Evolutionary conservation across 1,139 yeast species (phyloP).

Genomic region (Hemisphaericaspora xylofermentans): DNA sequence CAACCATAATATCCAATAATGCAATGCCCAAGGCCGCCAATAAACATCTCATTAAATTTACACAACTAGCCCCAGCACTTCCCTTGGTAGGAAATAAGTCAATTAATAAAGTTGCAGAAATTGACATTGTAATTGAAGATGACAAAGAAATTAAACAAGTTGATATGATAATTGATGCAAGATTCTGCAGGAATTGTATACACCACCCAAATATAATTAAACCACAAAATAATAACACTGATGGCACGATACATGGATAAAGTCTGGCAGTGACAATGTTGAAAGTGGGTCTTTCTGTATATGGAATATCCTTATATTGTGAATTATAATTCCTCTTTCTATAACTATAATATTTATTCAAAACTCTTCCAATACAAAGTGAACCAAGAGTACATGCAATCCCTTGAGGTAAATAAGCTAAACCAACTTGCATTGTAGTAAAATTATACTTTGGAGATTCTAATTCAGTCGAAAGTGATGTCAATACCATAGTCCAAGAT

Average conservation of each 20-base stretch:
- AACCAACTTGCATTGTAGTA: constrained; percentile 36
- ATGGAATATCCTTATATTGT: constrained; percentile 14
- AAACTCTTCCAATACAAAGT: constrained; percentile 26
- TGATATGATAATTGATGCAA: constrained; percentile 32
- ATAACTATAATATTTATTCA: constrained; percentile 30
- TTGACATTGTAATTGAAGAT: constrained; percentile 27
- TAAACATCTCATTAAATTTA: constrained; percentile 37
- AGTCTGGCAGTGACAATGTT: constrained; percentile 28
- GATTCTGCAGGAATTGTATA: constrained; percentile 24
- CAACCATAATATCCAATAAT: constrained; percentile 30
- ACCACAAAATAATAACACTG: constrained; percentile 25
- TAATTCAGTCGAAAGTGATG: constrained; percentile 32
- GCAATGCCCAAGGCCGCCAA: constrained; percentile 38
- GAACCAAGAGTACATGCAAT: constrained; percentile 31
- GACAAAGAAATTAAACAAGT: constrained; percentile 31
- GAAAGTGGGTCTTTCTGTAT: constrained; percentile 25
- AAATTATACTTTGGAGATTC: constrained; percentile 32
- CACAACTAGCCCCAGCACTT: constrained; percentile 37
- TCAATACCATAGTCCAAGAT: constrained; percentile 36
- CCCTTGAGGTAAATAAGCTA: constrained; percentile 42
- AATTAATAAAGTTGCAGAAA: constrained; percentile 36
- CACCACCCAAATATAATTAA: constrained; percentile 44
- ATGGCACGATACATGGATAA: constrained; percentile 27
- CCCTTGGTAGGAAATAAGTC: constrained; percentile 36
- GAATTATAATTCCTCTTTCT: constrained; percentile 20